Evolutionary conservation across 2,329 filamentous ascomycete genomes (phyloP).

Genomic region (Clathrospora elynae): DNA sequence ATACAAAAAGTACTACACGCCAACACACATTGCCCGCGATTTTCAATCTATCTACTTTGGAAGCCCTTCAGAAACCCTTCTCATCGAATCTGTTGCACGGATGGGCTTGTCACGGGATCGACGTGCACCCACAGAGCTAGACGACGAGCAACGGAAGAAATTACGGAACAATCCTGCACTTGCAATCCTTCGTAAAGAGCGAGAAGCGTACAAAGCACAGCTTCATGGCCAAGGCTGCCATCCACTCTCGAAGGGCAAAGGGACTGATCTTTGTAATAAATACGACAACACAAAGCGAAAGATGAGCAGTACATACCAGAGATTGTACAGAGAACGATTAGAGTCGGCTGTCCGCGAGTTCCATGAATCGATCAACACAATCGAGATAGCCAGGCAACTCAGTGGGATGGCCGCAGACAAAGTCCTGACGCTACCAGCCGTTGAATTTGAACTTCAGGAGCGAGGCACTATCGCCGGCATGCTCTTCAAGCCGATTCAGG

Average conservation of each 20-base stretch:
- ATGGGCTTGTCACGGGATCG: slow-evolving; percentile 20
- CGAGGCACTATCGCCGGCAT: slow-evolving; percentile 20
- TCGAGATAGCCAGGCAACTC: slow-evolving; percentile 26
- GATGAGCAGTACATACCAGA: slow-evolving; percentile 20
- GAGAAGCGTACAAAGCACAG: slow-evolving; percentile 14
- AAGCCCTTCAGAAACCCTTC: slow-evolving; percentile 19
- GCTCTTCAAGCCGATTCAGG: slow-evolving; percentile 24
- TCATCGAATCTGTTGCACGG: slow-evolving; percentile 23
- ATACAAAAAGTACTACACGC: slow-evolving; percentile 26
- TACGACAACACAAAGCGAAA: slow-evolving; percentile 18
- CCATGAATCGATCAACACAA: slow-evolving; percentile 21
- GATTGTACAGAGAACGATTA: slow-evolving; percentile 16
- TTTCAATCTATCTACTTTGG: slow-evolving; percentile 26
- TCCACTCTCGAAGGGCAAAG: slow-evolving; percentile 15
- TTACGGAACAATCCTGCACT: slow-evolving; percentile 19
- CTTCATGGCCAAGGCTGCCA: slow-evolving; percentile 20
- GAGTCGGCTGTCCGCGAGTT: slow-evolving; percentile 16
- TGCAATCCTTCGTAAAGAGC: slow-evolving; percentile 13
- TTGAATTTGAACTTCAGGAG: slow-evolving; percentile 24
- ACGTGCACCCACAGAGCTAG: slow-evolving; percentile 20
- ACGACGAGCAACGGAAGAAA: slow-evolving; percentile 15
- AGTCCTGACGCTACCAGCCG: slow-evolving; percentile 19
- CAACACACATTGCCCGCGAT: slow-evolving; percentile 20
- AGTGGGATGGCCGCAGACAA: slow-evolving; percentile 16
- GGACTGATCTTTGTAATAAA: slow-evolving; percentile 19